phyloP scores from a whole-genome alignment of 2,329 filamentous ascomycete species.

The Golovinomyces cichoracearum region DNA sequence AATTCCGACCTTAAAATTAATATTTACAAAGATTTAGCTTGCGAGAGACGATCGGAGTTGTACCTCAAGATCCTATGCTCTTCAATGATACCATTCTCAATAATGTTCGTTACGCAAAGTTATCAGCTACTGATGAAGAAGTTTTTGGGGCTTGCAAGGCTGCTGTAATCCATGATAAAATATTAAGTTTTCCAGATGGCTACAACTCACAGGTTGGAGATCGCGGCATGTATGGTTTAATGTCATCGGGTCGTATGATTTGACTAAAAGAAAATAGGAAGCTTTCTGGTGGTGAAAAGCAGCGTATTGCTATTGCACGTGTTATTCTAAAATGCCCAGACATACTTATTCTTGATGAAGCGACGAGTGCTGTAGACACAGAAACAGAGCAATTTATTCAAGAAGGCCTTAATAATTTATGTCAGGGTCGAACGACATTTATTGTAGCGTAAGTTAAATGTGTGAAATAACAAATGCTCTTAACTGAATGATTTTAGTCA shows the following conservation, averaged over 20 bases:
- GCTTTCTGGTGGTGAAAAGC: constrained; percentile 52
- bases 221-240: constrained; percentile 49
- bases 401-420: constrained; percentile 55
- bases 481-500: constrained; percentile 34
- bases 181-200: constrained; percentile 62
- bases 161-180: constrained; percentile 80
- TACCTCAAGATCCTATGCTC: constrained; percentile 83
- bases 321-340: constrained; percentile 79
- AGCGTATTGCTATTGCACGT: constrained; percentile 75
- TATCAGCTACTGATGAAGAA: constrained; percentile 52
- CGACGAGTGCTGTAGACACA: constrained; percentile 71
- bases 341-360: constrained; percentile 82
- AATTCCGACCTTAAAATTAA: not conserved
- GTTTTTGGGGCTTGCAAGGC: constrained; percentile 60
- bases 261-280: not conserved
- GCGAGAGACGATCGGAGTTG: constrained; percentile 71
- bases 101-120: constrained; percentile 74
- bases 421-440: constrained; percentile 67
- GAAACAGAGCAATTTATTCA: constrained; percentile 89
- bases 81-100: constrained; percentile 94
- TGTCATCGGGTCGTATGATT: not conserved
- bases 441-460: constrained; percentile 53
- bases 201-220: constrained; percentile 83
- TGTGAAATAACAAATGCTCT: not conserved
- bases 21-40: constrained; percentile 55